These are phyloP conservation scores for Clarireedia homoeocarpa DNA, from an alignment of 2,329 filamentous ascomycete genomes.

Conservation along the genomic window DNA sequence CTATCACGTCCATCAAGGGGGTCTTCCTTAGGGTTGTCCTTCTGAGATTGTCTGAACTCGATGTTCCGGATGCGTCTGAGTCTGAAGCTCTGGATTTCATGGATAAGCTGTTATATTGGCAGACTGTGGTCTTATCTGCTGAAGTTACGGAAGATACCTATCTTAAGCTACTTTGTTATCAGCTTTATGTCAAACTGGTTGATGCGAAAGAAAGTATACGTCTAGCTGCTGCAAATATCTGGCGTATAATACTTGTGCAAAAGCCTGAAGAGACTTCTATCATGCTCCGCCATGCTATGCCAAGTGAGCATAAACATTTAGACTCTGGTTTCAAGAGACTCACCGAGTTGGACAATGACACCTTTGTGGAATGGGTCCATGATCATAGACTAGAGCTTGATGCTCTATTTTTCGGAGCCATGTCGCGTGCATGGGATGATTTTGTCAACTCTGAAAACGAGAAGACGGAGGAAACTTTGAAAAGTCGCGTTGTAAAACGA, in stretches of 20 bases:
- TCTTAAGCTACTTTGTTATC: conserved; percentile 81
- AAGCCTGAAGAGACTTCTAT: conserved; percentile 75
- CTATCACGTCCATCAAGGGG: conserved; percentile 65
- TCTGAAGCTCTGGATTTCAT: conserved; percentile 63
- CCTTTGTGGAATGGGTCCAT: conserved; percentile 84
- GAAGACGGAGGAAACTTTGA: conserved; percentile 68
- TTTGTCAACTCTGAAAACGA: conserved; percentile 80
- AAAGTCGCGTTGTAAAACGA: conserved; percentile 61
- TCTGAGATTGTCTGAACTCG: conserved; percentile 74
- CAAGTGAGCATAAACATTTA: conserved; percentile 62
- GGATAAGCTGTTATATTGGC: conserved; percentile 89
- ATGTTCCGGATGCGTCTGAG: conserved; percentile 54
- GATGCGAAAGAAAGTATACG: conserved; percentile 61
- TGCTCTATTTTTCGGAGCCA: conserved; percentile 68
- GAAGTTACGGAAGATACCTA: conserved; percentile 74
- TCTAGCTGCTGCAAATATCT: conserved; percentile 70
- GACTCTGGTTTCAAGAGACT: conserved; percentile 74
- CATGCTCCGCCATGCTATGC: conserved; percentile 65
- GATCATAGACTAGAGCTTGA: conserved; percentile 73
- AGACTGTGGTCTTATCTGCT: conserved; percentile 76
- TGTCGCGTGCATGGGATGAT: conserved; percentile 79
- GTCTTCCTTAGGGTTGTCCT: conserved; percentile 75
- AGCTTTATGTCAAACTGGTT: conserved; percentile 83
- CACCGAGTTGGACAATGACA: conserved; percentile 79
- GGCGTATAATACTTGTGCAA: conserved; percentile 89